Percentiles rank a stretch among this genome's conserved stretches.
phyloP scores from a whole-genome alignment of 306 rosid species.

The Hippophae tibetana region DNA sequence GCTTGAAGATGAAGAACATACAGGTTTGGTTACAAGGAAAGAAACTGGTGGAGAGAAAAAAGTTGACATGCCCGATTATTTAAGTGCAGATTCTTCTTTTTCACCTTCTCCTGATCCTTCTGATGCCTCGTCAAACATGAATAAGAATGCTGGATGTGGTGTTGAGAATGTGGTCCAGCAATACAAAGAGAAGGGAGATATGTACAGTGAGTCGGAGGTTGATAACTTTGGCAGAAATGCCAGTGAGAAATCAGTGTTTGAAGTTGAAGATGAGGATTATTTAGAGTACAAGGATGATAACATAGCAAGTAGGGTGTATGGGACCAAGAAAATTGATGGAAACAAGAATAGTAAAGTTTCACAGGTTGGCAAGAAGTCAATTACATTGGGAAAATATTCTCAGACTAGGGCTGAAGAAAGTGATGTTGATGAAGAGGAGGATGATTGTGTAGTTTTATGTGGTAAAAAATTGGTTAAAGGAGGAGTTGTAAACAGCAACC shows the following conservation, averaged over 20 bases:
- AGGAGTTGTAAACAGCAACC: slow-evolving; percentile 9
- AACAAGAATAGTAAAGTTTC: slow-evolving; percentile 7
- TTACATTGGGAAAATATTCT: background rate
- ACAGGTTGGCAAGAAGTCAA: slow-evolving; percentile 11
- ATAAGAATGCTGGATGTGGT: slow-evolving; percentile 8
- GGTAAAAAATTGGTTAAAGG: slow-evolving; percentile 11
- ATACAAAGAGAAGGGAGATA: background rate
- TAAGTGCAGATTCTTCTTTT: slow-evolving; percentile 51
- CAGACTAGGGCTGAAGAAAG: slow-evolving; percentile 9
- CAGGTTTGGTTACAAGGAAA: slow-evolving; percentile 11
- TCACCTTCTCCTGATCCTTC: slow-evolving; percentile 24
- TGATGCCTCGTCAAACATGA: slow-evolving; percentile 24
- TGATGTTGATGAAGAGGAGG: slow-evolving; percentile 18
- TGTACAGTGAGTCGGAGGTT: background rate
- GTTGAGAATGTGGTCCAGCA: slow-evolving; percentile 10
- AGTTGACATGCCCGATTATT: slow-evolving; percentile 25
- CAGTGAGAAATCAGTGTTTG: slow-evolving; percentile 15
- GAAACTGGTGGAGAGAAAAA: slow-evolving; percentile 23
- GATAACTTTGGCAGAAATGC: slow-evolving; percentile 4
- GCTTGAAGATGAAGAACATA: slow-evolving; percentile 14
- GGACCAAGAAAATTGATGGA: background rate
- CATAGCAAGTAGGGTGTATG: slow-evolving; percentile 1
- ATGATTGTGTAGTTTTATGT: slow-evolving; percentile 29
- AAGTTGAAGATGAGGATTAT: slow-evolving; percentile 2
- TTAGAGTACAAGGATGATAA: background rate